Conservation (phyloP, 371 early-diverging fungal species). For the Dichotomocladium elegans region DNA sequence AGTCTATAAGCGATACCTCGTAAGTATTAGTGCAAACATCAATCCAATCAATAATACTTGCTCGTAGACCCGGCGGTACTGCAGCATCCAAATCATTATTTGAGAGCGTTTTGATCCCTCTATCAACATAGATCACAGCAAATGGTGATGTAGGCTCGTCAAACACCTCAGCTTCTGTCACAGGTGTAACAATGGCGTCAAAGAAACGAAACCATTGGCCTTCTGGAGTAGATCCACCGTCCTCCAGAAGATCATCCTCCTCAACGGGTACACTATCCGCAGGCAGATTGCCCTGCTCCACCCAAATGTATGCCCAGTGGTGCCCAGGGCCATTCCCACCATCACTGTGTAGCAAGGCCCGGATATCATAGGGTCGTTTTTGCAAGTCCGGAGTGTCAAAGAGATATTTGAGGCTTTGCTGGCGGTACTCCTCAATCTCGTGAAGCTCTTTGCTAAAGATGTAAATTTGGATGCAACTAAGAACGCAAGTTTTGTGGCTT, state of each 20-base stretch:
- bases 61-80: too few relatives aligned
- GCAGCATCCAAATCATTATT: slow-evolving; percentile 5
- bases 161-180: slow-evolving; percentile 22
- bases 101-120: slow-evolving; percentile 7
- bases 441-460: slow-evolving; percentile 9
- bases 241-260: slow-evolving; percentile 8
- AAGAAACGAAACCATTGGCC: slow-evolving; percentile 41
- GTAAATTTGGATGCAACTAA: neutral
- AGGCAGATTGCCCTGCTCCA: slow-evolving; percentile 8
- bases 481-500: neutral
- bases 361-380: slow-evolving; percentile 24
- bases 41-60: too few relatives aligned
- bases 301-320: slow-evolving; percentile 44
- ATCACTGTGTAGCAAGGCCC: slow-evolving; percentile 36
- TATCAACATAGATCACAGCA: slow-evolving; percentile 28
- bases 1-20: too few relatives aligned
- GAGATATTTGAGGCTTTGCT: slow-evolving; percentile 2
- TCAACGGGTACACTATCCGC: too few relatives aligned
- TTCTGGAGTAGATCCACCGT: slow-evolving; percentile 9
- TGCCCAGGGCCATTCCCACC: slow-evolving; percentile 39
- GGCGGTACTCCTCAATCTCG: slow-evolving; percentile 7
- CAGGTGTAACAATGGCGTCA: slow-evolving; percentile 33
- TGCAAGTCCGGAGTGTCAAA: slow-evolving; percentile 26
- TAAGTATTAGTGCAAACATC: too few relatives aligned
- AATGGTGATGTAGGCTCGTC: slow-evolving; percentile 24